These are phyloP conservation scores for Helichrysum umbraculigerum DNA, from an alignment of 129 eudicot species.

Conservation along the genomic window DNA sequence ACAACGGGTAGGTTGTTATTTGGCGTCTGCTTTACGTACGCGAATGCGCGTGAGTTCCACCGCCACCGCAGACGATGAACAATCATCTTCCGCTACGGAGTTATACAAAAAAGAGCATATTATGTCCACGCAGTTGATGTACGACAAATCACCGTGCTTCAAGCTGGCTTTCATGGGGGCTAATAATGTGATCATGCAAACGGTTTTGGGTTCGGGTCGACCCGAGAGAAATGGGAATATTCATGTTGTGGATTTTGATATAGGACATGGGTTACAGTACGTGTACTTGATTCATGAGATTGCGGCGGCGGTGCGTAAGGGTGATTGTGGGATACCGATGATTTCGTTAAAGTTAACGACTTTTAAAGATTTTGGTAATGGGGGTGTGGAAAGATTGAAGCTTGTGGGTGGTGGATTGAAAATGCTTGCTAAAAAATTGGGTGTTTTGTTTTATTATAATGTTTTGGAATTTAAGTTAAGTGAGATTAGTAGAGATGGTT, in stretches of 20 bases:
- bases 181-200: slow-evolving; percentile 57
- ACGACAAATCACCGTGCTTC: slow-evolving; percentile 84
- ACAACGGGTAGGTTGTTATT: slow-evolving; percentile 56
- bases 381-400: slow-evolving; percentile 49
- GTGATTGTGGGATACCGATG: background rate
- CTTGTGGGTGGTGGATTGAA: slow-evolving; percentile 48
- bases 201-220: slow-evolving; percentile 18
- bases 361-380: slow-evolving; percentile 41
- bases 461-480: slow-evolving; percentile 37
- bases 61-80: slow-evolving; percentile 18
- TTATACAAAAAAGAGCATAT: slow-evolving; percentile 55
- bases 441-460: slow-evolving; percentile 46
- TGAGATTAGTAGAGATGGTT: slow-evolving; percentile 41
- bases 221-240: slow-evolving; percentile 18
- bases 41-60: slow-evolving; percentile 57
- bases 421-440: slow-evolving; percentile 42
- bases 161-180: slow-evolving; percentile 80
- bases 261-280: slow-evolving; percentile 80
- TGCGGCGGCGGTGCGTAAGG: slow-evolving; percentile 40
- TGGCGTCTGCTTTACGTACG: slow-evolving; percentile 52
- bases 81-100: slow-evolving; percentile 37
- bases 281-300: slow-evolving; percentile 72
- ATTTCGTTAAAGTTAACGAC: slow-evolving; percentile 49
- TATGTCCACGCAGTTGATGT: slow-evolving; percentile 45
- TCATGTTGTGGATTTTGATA: slow-evolving; percentile 83